Conservation (phyloP, 257 asterid genomes). For the Plectranthus barbatus region DNA sequence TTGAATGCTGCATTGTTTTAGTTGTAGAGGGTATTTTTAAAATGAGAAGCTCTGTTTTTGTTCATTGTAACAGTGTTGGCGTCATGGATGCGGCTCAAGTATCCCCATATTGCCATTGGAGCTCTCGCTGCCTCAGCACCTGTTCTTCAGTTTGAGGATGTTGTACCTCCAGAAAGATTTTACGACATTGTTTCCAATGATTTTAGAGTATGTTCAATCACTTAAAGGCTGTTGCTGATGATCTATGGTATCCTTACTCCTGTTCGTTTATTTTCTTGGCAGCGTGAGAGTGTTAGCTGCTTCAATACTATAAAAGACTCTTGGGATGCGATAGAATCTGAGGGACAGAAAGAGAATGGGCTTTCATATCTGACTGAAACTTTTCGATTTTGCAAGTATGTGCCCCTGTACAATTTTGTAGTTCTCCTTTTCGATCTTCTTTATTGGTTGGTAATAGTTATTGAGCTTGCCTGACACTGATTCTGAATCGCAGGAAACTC, state of each 20-base stretch:
- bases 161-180: slow-evolving; percentile 71
- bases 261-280: slow-evolving; percentile 10
- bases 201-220: slow-evolving; percentile 44
- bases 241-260: not conserved
- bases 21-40: not conserved
- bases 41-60: not conserved
- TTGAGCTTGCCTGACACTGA: slow-evolving; percentile 12
- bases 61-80: slow-evolving; percentile 67
- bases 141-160: slow-evolving; percentile 79
- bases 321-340: slow-evolving; percentile 60
- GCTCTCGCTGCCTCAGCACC: slow-evolving; percentile 97
- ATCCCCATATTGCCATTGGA: slow-evolving; percentile 91
- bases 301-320: slow-evolving; percentile 68
- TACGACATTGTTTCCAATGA: slow-evolving; percentile 81
- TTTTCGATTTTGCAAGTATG: slow-evolving; percentile 70
- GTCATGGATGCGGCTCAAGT: slow-evolving; percentile 94
- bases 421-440: not conserved
- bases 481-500: slow-evolving; percentile 52
- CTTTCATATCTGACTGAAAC: slow-evolving; percentile 51
- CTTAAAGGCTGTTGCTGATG: not conserved
- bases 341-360: slow-evolving; percentile 51
- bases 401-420: not conserved
- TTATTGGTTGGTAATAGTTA: not conserved
- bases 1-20: not conserved
- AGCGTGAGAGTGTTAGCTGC: slow-evolving; percentile 84